Base-by-base conservation (phyloP, 106 monocot genomes). In the Amphibolis antarctica region DNA sequence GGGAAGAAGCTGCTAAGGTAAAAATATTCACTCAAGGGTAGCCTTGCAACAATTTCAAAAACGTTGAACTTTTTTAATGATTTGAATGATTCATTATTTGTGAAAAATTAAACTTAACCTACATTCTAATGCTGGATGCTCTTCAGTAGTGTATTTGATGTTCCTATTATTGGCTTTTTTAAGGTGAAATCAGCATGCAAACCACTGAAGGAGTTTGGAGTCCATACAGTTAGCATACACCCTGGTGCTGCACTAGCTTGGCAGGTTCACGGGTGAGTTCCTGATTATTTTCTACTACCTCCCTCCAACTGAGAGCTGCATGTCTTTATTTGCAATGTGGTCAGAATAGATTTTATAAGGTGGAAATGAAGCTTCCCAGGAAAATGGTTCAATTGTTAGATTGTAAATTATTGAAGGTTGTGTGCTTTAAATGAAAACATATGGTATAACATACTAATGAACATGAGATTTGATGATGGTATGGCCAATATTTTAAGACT, bases 191-290 rank as follows among this genome's bases (percentile, higher is more conserved):
- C 84, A 24, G 19, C 85, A 0, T 90, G 86, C 63, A 98, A 85
- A 63, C 90, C 84, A 48, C 82, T 98, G 9, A 98, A 90, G 64
- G 63, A 66, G 28, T 75, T 96, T 66, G 90, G 96, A 54, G 59
- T 98, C 13, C 96, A 98, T 68, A 63, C 96, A 3, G 84, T 98
- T 24, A 98, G 90, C 78, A 68, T 98, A 65, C 96, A 90, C 73
- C 58, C 80, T n/a, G 87, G 80, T 15, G 84, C 90, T 13, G 65
- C 80, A 46, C 27, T 90, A 24, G 76, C 78, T 68, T 80, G 85
- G 59, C 96, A 98, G 71, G 46, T 87, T 66, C 79, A 24, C 21
- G 96, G 90, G 96, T 98, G 52, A 66, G 80, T 66, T 21, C 15
- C 14, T 44, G 18, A 62, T 43, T 62, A 62, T 14, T 29, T 28